Conservation (phyloP, 116 monocot genomes). For the Zostera marina region DNA sequence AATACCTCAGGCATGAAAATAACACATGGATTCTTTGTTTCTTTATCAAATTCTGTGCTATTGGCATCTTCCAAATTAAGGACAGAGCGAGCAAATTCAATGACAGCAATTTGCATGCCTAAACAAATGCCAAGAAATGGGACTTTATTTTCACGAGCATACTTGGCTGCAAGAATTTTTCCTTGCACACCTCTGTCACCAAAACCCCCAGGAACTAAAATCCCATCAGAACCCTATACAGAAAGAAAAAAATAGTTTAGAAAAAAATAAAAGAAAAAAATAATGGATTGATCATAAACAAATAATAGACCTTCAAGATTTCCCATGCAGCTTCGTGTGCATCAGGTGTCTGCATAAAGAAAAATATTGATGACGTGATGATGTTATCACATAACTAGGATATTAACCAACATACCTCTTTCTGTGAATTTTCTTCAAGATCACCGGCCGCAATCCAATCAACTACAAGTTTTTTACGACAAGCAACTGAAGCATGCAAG, state of each 20-base stretch:
- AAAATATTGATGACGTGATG: not conserved
- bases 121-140: conserved; percentile 89
- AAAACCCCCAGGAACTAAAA: conserved; percentile 91
- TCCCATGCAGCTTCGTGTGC: conserved; percentile 55
- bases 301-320: conserved; percentile 32
- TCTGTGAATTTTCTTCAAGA: conserved; percentile 46
- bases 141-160: conserved; percentile 80
- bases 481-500: conserved; percentile 69
- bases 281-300: not conserved
- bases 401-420: conserved; percentile 23
- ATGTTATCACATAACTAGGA: not conserved
- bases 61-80: conserved; percentile 36
- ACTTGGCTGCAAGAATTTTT: conserved; percentile 82
- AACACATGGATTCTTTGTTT: conserved; percentile 50
- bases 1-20: conserved; percentile 98
- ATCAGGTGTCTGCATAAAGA: conserved; percentile 50
- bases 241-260: conserved; percentile 1
- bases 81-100: conserved; percentile 76
- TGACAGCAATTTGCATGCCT: conserved; percentile 90
- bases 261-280: not conserved
- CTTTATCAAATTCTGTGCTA: conserved; percentile 70
- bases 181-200: conserved; percentile 77
- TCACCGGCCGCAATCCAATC: conserved; percentile 72
- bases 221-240: conserved; percentile 44
- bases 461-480: conserved; percentile 43